Base-by-base conservation (phyloP, 2,329 filamentous ascomycete species). In the Penicillium olsonii region DNA sequence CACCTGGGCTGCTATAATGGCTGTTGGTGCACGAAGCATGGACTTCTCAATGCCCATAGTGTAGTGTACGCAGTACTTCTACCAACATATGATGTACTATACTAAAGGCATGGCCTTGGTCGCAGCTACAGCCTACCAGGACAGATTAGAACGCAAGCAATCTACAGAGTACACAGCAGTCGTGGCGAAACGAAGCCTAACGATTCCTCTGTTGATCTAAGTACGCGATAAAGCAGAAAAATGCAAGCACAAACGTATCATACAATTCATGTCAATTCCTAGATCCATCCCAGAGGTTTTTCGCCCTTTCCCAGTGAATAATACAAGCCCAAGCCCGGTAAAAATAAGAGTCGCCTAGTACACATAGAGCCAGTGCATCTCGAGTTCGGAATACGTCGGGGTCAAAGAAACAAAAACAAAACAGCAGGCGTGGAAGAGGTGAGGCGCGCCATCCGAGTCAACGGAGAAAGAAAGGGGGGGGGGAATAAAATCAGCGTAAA, bases 251-350 rank as follows among this genome's bases (percentile, higher is more conserved):
- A 53, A 50, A 60, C 50, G 64, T 64, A 60, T 66, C 62, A 56
- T 66, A 66, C 64, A 66, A 50, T 65, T 60, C 61, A 59, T 67
- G 51, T 57, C 58, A 55, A 54, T 63, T 64, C 37, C 57, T 61
- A 51, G 59, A 40, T 57, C 54, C 54, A 33, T 50, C 52, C 57
- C 52, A 56, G 51, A 48, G 14, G 38, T 47, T 54, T n/a, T 59
- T 54, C 48, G 51, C 48, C 50, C 34, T 46, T 39, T 59, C 52
- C 52, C 42, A 54, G 12, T 46, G 39, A 50, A 60, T 60, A 54
- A 59, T 61, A 60, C 59, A 62, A 52, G 53, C 47, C 40, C 48
- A 59, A 47, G 50, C 49, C 43, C 46, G 53, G 15, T 53, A 50
- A 40, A n/a, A 37, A 33, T 19, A 18, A 37, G 22, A 42, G 12